Conservation (phyloP, 108 stramenopile genomes). For the Parmales sp. region DNA sequence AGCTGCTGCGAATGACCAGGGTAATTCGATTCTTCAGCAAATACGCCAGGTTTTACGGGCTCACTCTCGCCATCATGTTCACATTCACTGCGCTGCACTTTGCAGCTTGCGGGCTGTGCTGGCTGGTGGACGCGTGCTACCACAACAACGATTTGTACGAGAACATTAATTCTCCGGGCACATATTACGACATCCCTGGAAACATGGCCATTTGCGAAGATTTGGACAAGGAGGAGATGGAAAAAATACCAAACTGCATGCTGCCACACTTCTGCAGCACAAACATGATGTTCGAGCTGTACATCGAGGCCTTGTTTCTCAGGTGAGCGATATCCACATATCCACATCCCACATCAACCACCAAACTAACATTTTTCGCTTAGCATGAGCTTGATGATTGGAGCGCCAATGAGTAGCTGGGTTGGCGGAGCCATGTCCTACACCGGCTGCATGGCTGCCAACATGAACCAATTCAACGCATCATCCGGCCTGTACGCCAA, state of each 20-base stretch:
- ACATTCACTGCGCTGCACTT: neutral
- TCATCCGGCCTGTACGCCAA: neutral
- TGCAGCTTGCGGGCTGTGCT: neutral
- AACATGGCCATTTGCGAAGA: neutral
- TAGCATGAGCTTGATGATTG: neutral
- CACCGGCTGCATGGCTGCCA: neutral
- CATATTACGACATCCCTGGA: neutral
- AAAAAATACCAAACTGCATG: no score
- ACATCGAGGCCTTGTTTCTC: neutral
- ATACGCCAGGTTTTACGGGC: constrained; percentile 5
- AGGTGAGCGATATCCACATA: no score
- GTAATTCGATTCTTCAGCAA: constrained; percentile 8
- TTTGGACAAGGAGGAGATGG: neutral
- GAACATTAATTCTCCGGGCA: neutral
- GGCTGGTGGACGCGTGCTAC: neutral
- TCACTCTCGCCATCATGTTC: neutral
- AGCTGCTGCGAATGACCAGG: no score
- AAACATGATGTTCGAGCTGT: neutral
- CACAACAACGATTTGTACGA: neutral
- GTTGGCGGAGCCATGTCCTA: neutral
- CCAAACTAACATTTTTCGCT: no score
- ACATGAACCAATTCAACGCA: neutral
- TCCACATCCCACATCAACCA: no score
- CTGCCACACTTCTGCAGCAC: neutral
- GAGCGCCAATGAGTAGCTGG: neutral